Evolutionary conservation across 2,329 filamentous ascomycete genomes (phyloP).

Genomic region (Penicillium olsonii): DNA sequence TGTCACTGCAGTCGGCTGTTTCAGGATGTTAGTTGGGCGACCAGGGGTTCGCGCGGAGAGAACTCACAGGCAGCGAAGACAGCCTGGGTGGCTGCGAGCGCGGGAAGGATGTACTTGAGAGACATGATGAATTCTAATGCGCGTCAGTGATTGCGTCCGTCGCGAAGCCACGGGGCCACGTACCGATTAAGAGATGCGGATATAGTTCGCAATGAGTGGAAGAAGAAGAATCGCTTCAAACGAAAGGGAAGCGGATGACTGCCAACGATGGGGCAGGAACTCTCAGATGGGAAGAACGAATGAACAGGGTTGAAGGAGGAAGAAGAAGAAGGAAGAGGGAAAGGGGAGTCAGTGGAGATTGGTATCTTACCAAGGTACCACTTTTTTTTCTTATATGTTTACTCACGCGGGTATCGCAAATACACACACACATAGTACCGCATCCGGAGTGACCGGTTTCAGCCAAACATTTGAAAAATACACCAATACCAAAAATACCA

Average conservation of each 20-base stretch:
- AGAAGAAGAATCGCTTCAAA: conserved; percentile 18
- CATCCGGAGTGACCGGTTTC: conserved; percentile 13
- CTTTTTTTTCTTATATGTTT: conserved; percentile 8
- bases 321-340: conserved; percentile 38
- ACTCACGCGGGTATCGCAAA: not conserved
- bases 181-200: conserved; percentile 31
- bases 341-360: conserved; percentile 35
- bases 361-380: conserved; percentile 20
- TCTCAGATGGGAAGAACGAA: conserved; percentile 29
- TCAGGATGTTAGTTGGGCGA: not conserved
- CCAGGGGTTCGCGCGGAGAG: not conserved
- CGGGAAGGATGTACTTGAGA: conserved; percentile 59
- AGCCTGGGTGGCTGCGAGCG: conserved; percentile 55
- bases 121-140: conserved; percentile 44
- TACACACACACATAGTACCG: conserved; percentile 19
- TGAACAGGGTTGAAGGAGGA: conserved; percentile 30
- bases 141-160: conserved; percentile 6
- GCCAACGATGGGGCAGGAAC: conserved; percentile 6
- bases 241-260: conserved; percentile 30
- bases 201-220: conserved; percentile 18
- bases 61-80: conserved; percentile 50
- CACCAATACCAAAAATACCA: not conserved
- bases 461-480: not conserved
- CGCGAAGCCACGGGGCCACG: conserved; percentile 11
- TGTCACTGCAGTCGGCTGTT: conserved; percentile 19